phyloP scores from a whole-genome alignment of 2,329 filamentous ascomycete species.

The Saccharata proteae region DNA sequence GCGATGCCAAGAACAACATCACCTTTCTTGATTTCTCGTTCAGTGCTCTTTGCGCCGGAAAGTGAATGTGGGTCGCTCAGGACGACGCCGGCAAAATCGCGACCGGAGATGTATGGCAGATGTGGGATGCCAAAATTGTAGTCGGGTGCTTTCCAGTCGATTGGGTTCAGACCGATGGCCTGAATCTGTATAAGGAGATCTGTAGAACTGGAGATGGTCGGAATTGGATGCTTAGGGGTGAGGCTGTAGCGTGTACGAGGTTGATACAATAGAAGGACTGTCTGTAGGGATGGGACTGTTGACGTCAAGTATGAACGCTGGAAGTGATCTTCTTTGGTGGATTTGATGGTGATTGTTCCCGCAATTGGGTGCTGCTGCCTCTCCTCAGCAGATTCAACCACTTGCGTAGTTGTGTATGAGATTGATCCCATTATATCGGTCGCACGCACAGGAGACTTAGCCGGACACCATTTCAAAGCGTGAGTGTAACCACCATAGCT shows the following conservation, averaged over 20 bases:
- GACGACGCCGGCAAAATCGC: slow-evolving; percentile 57
- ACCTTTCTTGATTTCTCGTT: slow-evolving; percentile 11
- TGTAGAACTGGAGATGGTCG: neutral
- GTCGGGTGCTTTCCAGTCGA: slow-evolving; percentile 64
- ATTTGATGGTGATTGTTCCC: too few relatives aligned
- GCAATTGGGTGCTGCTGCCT: too few relatives aligned
- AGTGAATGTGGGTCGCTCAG: slow-evolving; percentile 27
- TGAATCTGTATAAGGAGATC: slow-evolving; percentile 53
- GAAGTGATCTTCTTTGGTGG: too few relatives aligned
- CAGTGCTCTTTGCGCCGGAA: slow-evolving; percentile 36
- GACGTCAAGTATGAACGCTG: too few relatives aligned
- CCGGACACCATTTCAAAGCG: too few relatives aligned
- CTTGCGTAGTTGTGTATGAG: too few relatives aligned
- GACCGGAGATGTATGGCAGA: slow-evolving; percentile 56
- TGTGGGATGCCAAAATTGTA: slow-evolving; percentile 58
- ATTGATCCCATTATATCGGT: too few relatives aligned
- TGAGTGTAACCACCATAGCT: too few relatives aligned
- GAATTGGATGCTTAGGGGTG: slow-evolving; percentile 2
- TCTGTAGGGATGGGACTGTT: slow-evolving; percentile 4
- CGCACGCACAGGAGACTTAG: too few relatives aligned
- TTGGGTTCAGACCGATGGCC: slow-evolving; percentile 61
- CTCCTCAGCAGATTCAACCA: too few relatives aligned
- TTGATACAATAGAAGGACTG: slow-evolving; percentile 5
- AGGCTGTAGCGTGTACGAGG: slow-evolving; percentile 5
- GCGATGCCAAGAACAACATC: slow-evolving; percentile 51